These are phyloP conservation scores for Cystobasidium sp. DNA, from an alignment of 1,284 basidiomycete genomes.

Conservation along the genomic window DNA sequence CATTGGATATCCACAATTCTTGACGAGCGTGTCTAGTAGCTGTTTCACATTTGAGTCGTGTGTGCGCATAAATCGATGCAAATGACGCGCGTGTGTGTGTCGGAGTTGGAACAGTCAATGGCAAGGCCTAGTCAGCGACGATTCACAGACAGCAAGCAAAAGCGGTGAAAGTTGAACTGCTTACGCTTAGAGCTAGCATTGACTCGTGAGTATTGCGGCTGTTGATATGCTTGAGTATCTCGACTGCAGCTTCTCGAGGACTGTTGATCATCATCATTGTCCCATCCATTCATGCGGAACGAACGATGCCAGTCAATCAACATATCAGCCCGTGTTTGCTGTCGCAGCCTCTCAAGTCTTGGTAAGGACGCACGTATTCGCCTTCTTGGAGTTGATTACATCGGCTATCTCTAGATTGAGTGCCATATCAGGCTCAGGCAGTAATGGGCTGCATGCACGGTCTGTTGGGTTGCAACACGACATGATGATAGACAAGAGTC, in stretches of 20 bases:
- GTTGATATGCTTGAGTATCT: slow-evolving; percentile 78
- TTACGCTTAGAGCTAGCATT: slow-evolving; percentile 67
- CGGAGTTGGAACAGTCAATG: neutral
- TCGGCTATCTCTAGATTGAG: slow-evolving; percentile 86
- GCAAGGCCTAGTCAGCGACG: neutral
- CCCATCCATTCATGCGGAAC: neutral
- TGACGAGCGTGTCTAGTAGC: slow-evolving; percentile 89
- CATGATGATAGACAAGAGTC: neutral
- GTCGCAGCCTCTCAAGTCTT: neutral
- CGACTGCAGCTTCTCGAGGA: slow-evolving; percentile 85
- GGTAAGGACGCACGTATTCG: slow-evolving; percentile 77
- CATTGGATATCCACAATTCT: slow-evolving; percentile 93
- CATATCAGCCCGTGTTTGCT: neutral
- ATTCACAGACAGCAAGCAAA: neutral
- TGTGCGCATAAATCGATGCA: too few relatives aligned
- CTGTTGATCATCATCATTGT: slow-evolving; percentile 60
- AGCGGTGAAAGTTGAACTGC: slow-evolving; percentile 15
- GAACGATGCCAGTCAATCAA: neutral
- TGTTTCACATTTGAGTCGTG: slow-evolving; percentile 40
- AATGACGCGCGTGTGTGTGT: too few relatives aligned
- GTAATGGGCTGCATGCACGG: slow-evolving; percentile 84
- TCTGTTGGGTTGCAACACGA: slow-evolving; percentile 55
- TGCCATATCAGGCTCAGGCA: slow-evolving; percentile 87
- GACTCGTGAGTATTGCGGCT: slow-evolving; percentile 88
- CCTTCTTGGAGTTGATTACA: slow-evolving; percentile 87